Base-by-base conservation (phyloP, 2,329 filamentous ascomycete genomes). In the Penicillium italicum region DNA sequence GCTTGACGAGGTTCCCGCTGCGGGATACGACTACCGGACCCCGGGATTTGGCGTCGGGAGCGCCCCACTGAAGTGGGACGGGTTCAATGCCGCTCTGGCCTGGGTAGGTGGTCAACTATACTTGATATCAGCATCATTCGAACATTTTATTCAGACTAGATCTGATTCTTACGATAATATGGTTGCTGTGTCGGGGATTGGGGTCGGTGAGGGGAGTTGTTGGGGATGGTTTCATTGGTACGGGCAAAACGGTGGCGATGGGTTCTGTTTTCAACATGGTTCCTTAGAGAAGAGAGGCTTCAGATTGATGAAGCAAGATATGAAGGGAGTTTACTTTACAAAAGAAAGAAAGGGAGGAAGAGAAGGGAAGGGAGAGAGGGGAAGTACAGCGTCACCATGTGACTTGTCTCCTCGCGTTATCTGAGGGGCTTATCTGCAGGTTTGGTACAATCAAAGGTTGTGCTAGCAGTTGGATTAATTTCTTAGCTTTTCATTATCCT, bases 1-100 rank as follows among this genome's bases (percentile, higher is more conserved):
- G 69, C 62, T 74, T 70, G n/a, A 71, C 40, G 36, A 66, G 50
- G 24, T 67, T 66, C 9, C 63, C 65, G 34, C 67, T 71, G 22
- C 67, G 63, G 14, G 63, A 94, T 41, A 96, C 93, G 49, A 96
- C 87, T 47, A 97, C 89, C 5, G 93, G 93, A 1, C 93, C 94
- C 74, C 93, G 85, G 66, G 85, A 79, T 55, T 81, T 74, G 37
- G 90, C 85, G 71, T 96, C 89, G 52, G 82, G 76, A 53, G 90
- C 85, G 48, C 93, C 93, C 93, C 93, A 97, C 64, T 89, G 82
- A 80, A 97, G 85, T 22, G 86, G 84, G 49, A 97, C 78, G n/a
- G 93, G 92, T 62, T 96, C 90, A 74, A 97, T 93, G 60, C 93
- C 93, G 62, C 90, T 91, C 76, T 97, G 93, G 65, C 91, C 91